These are phyloP conservation scores for Biscogniauxia mediterranea DNA, from an alignment of 2,329 filamentous ascomycete genomes.

Conservation along the genomic window DNA sequence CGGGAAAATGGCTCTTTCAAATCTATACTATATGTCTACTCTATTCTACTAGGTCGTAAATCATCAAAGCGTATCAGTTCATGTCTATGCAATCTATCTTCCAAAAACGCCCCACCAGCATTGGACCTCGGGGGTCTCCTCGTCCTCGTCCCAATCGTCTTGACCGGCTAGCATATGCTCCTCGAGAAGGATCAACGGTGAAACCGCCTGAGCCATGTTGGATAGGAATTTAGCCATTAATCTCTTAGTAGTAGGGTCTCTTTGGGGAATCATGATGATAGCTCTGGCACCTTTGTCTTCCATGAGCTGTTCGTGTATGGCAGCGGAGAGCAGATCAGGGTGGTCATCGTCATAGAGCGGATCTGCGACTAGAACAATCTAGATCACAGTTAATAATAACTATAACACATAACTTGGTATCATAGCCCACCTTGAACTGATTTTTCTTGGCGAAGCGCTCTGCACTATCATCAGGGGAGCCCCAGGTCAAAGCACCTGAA, in stretches of 20 bases:
- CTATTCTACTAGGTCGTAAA: background rate
- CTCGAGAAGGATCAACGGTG: conserved; percentile 49
- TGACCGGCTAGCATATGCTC: conserved; percentile 63
- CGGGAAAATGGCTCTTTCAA: background rate
- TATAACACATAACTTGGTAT: background rate
- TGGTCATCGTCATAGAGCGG: conserved; percentile 84
- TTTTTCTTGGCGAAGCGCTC: conserved; percentile 43
- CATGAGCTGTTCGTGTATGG: conserved; percentile 67
- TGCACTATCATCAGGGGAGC: conserved; percentile 44
- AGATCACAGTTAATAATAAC: conserved; percentile 13
- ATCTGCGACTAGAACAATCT: conserved; percentile 82
- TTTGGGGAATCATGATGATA: conserved; percentile 76
- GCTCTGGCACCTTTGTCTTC: conserved; percentile 58
- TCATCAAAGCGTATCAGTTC: background rate
- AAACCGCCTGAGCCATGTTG: conserved; percentile 54
- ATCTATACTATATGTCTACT: background rate
- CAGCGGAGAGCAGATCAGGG: conserved; percentile 68
- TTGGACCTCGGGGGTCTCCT: conserved; percentile 47
- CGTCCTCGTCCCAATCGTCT: conserved; percentile 69
- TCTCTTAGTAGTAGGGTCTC: conserved; percentile 63
- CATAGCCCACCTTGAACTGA: conserved; percentile 49
- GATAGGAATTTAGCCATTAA: conserved; percentile 63
- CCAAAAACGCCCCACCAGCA: conserved; percentile 70
- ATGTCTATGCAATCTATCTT: conserved; percentile 8
- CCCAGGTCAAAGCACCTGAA: conserved; percentile 75